Conservation (phyloP, 2,329 filamentous ascomycete species). For the Aspergillus tanneri region DNA sequence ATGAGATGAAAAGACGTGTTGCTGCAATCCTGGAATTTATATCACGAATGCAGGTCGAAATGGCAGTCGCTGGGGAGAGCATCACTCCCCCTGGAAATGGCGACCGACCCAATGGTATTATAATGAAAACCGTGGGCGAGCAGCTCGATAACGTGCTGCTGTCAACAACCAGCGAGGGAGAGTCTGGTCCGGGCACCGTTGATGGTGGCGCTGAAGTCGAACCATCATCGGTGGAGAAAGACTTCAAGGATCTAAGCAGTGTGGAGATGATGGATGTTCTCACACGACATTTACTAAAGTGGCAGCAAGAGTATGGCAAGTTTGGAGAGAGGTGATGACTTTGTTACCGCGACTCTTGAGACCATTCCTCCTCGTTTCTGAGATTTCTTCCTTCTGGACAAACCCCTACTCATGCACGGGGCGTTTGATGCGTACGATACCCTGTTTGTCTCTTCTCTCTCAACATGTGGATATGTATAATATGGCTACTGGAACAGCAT, state of each 20-base stretch:
- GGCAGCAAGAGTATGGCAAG: conserved; percentile 71
- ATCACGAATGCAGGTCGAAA: conserved; percentile 80
- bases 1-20: conserved; percentile 82
- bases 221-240: conserved; percentile 39
- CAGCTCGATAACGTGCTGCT: conserved; percentile 33
- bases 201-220: conserved; percentile 25
- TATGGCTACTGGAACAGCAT: conserved; percentile 25
- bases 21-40: conserved; percentile 87
- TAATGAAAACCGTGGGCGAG: conserved; percentile 37
- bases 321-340: conserved; percentile 48
- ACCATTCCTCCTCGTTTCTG: background rate
- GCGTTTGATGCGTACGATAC: conserved; percentile 23
- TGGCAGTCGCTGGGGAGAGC: conserved; percentile 61
- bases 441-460: conserved; percentile 21
- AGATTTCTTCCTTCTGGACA: conserved; percentile 9
- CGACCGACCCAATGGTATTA: conserved; percentile 34
- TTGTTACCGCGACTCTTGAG: conserved; percentile 1
- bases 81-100: conserved; percentile 42
- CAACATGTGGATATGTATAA: conserved; percentile 27
- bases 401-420: background rate
- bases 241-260: conserved; percentile 74
- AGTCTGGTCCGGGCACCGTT: conserved; percentile 25
- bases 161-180: conserved; percentile 28
- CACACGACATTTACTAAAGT: conserved; percentile 76
- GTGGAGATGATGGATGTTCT: conserved; percentile 89